A percentile compares a stretch with the other conserved stretches of the same genome.
Evolutionary conservation across 108 stramenopile genomes (phyloP).

Genomic region (Cyclostephanos tholiformis): DNA sequence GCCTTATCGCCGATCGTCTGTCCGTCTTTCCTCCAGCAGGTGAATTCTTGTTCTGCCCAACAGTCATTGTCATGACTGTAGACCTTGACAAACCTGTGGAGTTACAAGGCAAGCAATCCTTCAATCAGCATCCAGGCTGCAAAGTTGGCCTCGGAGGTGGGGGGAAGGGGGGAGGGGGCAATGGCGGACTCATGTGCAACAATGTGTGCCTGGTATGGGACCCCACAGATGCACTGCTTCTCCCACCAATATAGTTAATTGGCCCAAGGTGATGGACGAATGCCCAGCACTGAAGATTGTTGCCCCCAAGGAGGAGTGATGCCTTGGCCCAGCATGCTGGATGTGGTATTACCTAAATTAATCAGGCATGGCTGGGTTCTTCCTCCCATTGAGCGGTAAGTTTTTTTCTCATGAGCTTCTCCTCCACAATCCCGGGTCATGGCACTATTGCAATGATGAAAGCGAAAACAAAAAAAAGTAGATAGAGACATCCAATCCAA

Average conservation of each 20-base stretch:
- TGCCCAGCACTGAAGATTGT: constrained; percentile 43
- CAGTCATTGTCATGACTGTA: constrained; percentile 91
- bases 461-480: constrained; percentile 41
- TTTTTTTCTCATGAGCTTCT: not conserved
- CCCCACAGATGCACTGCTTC: constrained; percentile 4
- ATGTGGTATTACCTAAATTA: constrained; percentile 97
- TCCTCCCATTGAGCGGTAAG: constrained; percentile 91
- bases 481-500: constrained; percentile 53
- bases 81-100: constrained; percentile 95
- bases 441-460: constrained; percentile 45
- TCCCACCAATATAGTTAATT: constrained; percentile 1
- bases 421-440: too few species aligned
- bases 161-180: constrained; percentile 19
- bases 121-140: constrained; percentile 91
- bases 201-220: constrained; percentile 32
- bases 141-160: constrained; percentile 30
- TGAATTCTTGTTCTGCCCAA: too few species aligned
- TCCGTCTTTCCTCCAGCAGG: too few species aligned
- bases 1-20: too few species aligned
- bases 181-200: constrained; percentile 31
- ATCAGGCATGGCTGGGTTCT: constrained; percentile 91
- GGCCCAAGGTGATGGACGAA: constrained; percentile 28
- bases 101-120: constrained; percentile 85
- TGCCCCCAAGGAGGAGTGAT: constrained; percentile 96
- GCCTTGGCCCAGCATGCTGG: constrained; percentile 98